Base-by-base conservation (phyloP, 78 protist species). In the Bodo saltans region DNA sequence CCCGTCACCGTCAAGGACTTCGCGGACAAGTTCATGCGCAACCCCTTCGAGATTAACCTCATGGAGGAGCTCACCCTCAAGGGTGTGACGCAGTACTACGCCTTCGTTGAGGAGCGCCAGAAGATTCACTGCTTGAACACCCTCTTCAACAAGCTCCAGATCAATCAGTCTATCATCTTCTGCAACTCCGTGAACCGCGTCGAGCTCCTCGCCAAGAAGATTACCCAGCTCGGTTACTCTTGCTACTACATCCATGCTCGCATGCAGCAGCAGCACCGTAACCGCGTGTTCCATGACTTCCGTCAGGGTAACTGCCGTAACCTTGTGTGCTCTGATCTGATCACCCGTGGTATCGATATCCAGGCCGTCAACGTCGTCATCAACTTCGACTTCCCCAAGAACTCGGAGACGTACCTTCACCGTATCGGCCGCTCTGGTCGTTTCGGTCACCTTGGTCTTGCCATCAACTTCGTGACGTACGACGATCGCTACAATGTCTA, bases 361-460 rank as follows among this genome's bases (percentile, higher is more conserved):
- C 99, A 89, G 70, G 91, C 97, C 1, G 99, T 98, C 75, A 97
- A 97, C 85, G 99, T 98, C 3, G 99, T 97, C 87, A 92, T 98
- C 95, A 98, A 98, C 92, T 98, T 97, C 82, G 99, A 96, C 85
- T 93, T 97, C 88, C 99, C 99, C 70, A 89, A 89, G 75, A 89
- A 76, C 69, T 82, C 95, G 29, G 99, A 97, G 88, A 94, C 99
- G 8, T 97, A 97, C 85, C 88, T 97, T 60, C 99, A 97, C 74
- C 91, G 99, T 52, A 97, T 98, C 35, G 99, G 99, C 67, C 95
- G 99, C 29, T 87, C 94, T 0, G 99, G 99, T 8, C 90, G 99
- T 37, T 97, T 90, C 72, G 99, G 99, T 27, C 98, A 96, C 83
- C 89, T 93, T 25, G 99, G 99, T 33, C 83, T 98, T 1, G 99